Conservation (phyloP, 495 filamentous ascomycete genomes). For the Pseudevernia furfuracea region DNA sequence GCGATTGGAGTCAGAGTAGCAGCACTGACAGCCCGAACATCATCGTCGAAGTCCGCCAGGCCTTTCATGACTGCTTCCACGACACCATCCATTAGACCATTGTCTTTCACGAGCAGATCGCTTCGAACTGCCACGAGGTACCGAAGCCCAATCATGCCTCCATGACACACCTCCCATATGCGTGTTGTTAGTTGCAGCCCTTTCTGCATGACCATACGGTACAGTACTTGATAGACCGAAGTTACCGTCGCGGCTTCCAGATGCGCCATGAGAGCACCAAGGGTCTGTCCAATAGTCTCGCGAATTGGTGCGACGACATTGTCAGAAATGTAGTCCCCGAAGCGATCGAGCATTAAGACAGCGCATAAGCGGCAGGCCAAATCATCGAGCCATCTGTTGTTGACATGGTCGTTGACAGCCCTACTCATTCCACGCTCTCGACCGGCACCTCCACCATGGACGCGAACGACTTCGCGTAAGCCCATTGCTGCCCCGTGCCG, state of each 20-base stretch:
- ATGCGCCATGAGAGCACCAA: conserved; percentile 81
- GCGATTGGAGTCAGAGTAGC: conserved; percentile 94
- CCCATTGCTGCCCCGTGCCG: conserved; percentile 97
- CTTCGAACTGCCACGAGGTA: conserved; percentile 93
- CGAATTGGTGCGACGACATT: conserved; percentile 93
- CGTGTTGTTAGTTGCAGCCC: conserved; percentile 62
- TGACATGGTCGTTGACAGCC: conserved; percentile 67
- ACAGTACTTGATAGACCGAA: conserved; percentile 69
- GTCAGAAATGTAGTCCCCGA: conserved; percentile 95
- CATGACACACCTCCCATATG: conserved; percentile 92
- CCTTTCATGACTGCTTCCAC: conserved; percentile 91
- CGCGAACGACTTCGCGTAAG: conserved; percentile 80
- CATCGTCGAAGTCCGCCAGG: conserved; percentile 81
- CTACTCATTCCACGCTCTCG: conserved; percentile 61
- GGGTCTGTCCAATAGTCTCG: conserved; percentile 92
- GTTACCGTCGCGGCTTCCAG: conserved; percentile 67
- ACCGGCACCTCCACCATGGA: conserved; percentile 89
- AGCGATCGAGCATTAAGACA: conserved; percentile 94
- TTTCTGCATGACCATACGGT: conserved; percentile 85
- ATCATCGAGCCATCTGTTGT: conserved; percentile 83
- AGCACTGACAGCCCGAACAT: conserved; percentile 93
- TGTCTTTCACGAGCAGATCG: conserved; percentile 76
- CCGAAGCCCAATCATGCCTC: conserved; percentile 91
- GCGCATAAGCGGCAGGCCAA: conserved; percentile 85
- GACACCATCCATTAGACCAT: conserved; percentile 83